Conservation (phyloP, 2,329 filamentous ascomycete species). For the Aspergillus vadensis region DNA sequence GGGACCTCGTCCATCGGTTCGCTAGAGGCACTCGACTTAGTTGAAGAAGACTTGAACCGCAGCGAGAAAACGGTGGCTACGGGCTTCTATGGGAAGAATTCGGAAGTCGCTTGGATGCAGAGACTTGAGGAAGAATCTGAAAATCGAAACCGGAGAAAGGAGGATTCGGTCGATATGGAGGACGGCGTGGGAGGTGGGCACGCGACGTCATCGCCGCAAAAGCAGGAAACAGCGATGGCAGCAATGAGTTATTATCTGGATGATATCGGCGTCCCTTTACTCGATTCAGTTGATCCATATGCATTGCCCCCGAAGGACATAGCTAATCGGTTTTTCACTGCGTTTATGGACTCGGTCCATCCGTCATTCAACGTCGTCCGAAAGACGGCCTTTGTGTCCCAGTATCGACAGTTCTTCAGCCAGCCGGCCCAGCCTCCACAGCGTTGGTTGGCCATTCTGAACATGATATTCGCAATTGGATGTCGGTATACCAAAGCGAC, state of each 20-base stretch:
- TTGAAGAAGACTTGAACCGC: slow-evolving; percentile 46
- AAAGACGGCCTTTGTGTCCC: slow-evolving; percentile 38
- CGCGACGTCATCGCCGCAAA: slow-evolving; percentile 2
- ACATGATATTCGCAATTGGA: slow-evolving; percentile 50
- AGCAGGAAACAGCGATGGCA: slow-evolving; percentile 24
- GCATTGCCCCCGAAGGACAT: slow-evolving; percentile 38
- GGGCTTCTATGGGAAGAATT: slow-evolving; percentile 49
- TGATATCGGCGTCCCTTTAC: slow-evolving; percentile 38
- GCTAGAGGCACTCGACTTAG: slow-evolving; percentile 42
- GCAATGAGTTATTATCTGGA: slow-evolving; percentile 44
- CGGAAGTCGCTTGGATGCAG: slow-evolving; percentile 48
- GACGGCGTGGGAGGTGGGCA: background rate
- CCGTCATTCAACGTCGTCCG: slow-evolving; percentile 45
- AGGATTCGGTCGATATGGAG: slow-evolving; percentile 5
- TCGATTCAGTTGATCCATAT: slow-evolving; percentile 39
- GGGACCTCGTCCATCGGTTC: slow-evolving; percentile 38
- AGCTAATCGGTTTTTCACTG: slow-evolving; percentile 42
- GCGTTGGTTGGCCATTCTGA: slow-evolving; percentile 47
- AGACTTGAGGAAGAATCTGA: slow-evolving; percentile 35
- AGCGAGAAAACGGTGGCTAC: slow-evolving; percentile 37
- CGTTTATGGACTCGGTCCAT: slow-evolving; percentile 44
- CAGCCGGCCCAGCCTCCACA: slow-evolving; percentile 29
- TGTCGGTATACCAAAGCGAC: slow-evolving; percentile 42
- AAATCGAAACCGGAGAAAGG: slow-evolving; percentile 17
- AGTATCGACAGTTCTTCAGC: slow-evolving; percentile 41